A percentile compares a stretch with the other conserved stretches of the same genome.
phyloP scores from a whole-genome alignment of 2,329 filamentous ascomycete genomes.

The Phialophora expanda region DNA sequence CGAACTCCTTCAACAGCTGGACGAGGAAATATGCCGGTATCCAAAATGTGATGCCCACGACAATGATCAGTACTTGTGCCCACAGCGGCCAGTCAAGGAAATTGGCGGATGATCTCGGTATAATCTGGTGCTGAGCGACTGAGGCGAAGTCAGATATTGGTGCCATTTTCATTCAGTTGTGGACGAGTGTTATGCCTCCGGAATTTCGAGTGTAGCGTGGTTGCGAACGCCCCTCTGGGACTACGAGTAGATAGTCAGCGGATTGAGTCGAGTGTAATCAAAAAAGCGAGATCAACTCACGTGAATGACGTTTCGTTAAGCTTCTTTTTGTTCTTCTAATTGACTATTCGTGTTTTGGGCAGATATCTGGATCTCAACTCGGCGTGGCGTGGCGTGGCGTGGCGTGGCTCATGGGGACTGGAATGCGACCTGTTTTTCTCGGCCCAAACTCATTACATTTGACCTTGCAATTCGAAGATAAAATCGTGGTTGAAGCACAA shows the following conservation, averaged over 20 bases:
- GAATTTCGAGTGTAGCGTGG: neutral
- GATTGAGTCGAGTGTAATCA: neutral
- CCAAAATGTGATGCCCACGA: constrained; percentile 31
- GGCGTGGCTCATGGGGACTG: neutral
- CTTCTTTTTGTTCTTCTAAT: neutral
- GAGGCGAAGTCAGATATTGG: neutral
- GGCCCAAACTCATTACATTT: neutral
- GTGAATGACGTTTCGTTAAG: neutral
- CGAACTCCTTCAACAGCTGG: constrained; percentile 27
- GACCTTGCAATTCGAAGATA: neutral
- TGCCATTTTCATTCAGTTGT: constrained; percentile 12
- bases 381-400: neutral
- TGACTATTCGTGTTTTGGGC: neutral
- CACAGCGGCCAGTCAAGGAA: constrained; percentile 32
- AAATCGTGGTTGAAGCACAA: neutral
- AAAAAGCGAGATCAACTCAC: neutral
- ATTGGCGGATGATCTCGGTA: constrained; percentile 15
- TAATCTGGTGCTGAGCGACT: neutral
- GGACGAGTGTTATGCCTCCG: neutral
- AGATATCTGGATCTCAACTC: neutral
- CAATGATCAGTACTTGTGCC: constrained; percentile 31
- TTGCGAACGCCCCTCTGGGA: neutral
- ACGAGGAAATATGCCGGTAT: constrained; percentile 32
- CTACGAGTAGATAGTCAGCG: neutral
- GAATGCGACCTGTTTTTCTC: neutral